Evolutionary conservation across 2,329 filamentous ascomycete genomes (phyloP), one percentile per base, ranked within the genome.

Genomic region (Xylariaceae sp.): DNA sequence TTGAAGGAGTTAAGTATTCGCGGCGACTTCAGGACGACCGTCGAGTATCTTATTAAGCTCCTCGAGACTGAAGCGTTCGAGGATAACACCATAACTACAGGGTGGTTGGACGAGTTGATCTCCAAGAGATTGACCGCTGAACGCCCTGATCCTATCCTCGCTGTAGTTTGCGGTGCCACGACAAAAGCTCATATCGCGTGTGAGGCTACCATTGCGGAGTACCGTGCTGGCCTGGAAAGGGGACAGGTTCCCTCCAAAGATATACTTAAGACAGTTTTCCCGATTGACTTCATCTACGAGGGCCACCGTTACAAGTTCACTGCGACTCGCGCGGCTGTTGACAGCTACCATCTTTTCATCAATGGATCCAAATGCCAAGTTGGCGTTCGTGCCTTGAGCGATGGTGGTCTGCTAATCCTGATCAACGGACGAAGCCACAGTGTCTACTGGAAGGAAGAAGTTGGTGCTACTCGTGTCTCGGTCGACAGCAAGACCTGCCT

Each of bases 391-490:
- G 89, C 92, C 43, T 84, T 99, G 61, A 92, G 91, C 61, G 94
- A 99, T 66, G 94, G 94, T 72, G 94, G 94, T 72, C 84, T 99
- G 9, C 82, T 99, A 51, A 85, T 99, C 59, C 84, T 99, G 16
- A 85, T 99, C 36, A 87, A 88, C 67, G 94, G 94, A 57, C 91
- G 91, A 73, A 96, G 91, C 65, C 94, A 99, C 85, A 99, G 94
- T 70, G 87, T 97, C 58, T 99, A 99, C 85, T 99, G 94, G 94
- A 97, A 97, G 77, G 94, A 99, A 71, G 94, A 99, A 73, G 91
- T 96, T 40, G 92, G 92, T 52, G 94, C 93, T 30, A 97, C 94
- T 45, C 92, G 94, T 72, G 77, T 99, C 64, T 97, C 92, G 24
- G 92, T 99, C 20, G 94, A 99, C 72, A 91, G 92, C 80, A 99